Conservation (phyloP, 2,329 filamentous ascomycete genomes). For the Madurella fahalii region DNA sequence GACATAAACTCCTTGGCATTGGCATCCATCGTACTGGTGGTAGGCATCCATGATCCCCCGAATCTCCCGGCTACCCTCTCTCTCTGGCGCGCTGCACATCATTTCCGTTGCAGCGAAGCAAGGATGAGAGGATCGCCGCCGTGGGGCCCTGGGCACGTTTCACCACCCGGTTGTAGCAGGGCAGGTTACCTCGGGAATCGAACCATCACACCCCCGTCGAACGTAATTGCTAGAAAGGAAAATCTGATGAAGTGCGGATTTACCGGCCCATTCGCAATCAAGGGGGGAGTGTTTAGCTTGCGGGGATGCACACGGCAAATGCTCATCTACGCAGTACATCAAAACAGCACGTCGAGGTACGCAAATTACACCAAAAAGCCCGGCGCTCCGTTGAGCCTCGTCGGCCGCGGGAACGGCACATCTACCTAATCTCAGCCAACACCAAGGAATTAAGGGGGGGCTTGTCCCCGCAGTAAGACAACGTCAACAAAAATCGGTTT, state of each 20-base stretch:
- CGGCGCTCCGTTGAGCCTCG: no score
- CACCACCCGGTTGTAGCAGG: background rate
- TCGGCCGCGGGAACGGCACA: no score
- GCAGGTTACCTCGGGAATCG: background rate
- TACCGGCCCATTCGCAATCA: background rate
- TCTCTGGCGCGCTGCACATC: slow-evolving; percentile 22
- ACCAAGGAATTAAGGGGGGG: no score
- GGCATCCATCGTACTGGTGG: no score
- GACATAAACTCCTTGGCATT: background rate
- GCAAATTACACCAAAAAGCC: no score
- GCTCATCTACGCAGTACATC: background rate
- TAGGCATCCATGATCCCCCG: background rate
- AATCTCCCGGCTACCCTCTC: background rate
- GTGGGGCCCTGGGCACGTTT: slow-evolving; percentile 1
- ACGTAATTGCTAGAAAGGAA: background rate
- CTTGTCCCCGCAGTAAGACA: no score
- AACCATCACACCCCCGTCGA: background rate
- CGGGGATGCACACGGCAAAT: background rate
- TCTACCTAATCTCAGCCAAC: no score
- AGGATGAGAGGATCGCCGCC: slow-evolving; percentile 14
- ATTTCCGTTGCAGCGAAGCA: slow-evolving; percentile 19
- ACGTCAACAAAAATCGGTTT: no score
- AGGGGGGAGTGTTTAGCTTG: background rate
- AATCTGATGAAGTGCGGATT: background rate
- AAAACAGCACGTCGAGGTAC: no score